Base-by-base conservation (phyloP, 441 rosid species). In the Sinapis alba region DNA sequence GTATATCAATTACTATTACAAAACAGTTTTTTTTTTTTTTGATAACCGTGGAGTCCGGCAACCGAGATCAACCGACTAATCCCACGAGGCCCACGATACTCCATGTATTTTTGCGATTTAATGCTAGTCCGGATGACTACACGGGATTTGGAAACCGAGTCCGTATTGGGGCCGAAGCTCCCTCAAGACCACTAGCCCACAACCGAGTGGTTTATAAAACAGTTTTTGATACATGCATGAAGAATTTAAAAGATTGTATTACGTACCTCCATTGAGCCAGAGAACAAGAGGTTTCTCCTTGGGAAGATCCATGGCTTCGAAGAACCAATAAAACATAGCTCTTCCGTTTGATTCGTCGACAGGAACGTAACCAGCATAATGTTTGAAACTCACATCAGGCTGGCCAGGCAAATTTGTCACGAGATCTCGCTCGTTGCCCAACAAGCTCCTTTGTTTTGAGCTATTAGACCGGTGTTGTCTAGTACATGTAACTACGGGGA, bases 201-300 rank as follows among this genome's bases (percentile, higher is more conserved):
- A n/a, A n/a, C n/a, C n/a, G n/a, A n/a, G n/a, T n/a, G n/a, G n/a
- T n/a, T n/a, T 30, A 21, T 66, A 47, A 15, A 24, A 47, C 19
- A 61, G 64, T 62, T 68, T 43, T 6, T 10, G 21, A 76, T 60
- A 30, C 41, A 30, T 56, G 65, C 75, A 41, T 68, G 68, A 50
- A 51, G 4, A 61, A 11, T 30, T 27, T 1, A 20, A 16, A 61
- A 36, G 54, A 64, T 45, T 59, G 24, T 2, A 26, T 60, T 88
- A 26, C n/a, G n/a, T 26, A 95, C 99, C 99, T 86, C 99, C 99
- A 82, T 93, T 95, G 19, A 95, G 94, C 99, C 99, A 95, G 32
- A 95, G 88, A 61, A 93, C 99, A 20, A 95, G 78, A 71, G 99
- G 96, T 63, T 91, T 95, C 62, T 85, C 78, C 5, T 86, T 85